Conservation (phyloP, 75 land plant species). For the Picea sitchensis region DNA sequence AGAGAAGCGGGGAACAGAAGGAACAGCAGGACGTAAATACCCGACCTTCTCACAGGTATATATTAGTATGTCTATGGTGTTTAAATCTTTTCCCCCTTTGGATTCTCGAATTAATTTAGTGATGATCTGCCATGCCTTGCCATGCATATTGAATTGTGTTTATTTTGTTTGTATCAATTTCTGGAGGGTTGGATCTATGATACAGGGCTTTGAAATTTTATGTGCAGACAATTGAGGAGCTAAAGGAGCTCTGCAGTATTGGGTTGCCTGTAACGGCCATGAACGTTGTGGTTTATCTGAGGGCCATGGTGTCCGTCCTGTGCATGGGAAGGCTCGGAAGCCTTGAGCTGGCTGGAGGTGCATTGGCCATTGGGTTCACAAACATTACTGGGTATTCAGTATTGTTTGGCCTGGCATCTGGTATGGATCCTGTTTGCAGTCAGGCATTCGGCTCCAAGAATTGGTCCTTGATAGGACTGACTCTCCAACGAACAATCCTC, state of each 20-base stretch:
- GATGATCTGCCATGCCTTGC: background rate
- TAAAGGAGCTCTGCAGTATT: conserved; percentile 36
- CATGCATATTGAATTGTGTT: background rate
- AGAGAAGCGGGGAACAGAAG: conserved; percentile 1
- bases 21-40: background rate
- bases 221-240: conserved; percentile 53
- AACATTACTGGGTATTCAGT: conserved; percentile 73
- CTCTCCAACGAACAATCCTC: conserved; percentile 32
- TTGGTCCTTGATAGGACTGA: conserved; percentile 24
- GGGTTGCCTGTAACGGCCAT: conserved; percentile 48
- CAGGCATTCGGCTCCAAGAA: conserved; percentile 42
- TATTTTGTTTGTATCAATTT: background rate
- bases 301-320: conserved; percentile 58
- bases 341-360: conserved; percentile 45
- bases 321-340: conserved; percentile 55
- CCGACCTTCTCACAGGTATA: background rate
- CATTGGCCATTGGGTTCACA: conserved; percentile 40
- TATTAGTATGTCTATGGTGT: background rate
- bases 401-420: conserved; percentile 43
- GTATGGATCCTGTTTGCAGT: conserved; percentile 46
- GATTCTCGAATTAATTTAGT: background rate
- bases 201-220: background rate
- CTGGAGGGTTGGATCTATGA: background rate
- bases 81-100: background rate
- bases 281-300: conserved; percentile 50